Evolutionary conservation across 805 yeast species (phyloP).

Genomic region (Myxozyma kluyveri): DNA sequence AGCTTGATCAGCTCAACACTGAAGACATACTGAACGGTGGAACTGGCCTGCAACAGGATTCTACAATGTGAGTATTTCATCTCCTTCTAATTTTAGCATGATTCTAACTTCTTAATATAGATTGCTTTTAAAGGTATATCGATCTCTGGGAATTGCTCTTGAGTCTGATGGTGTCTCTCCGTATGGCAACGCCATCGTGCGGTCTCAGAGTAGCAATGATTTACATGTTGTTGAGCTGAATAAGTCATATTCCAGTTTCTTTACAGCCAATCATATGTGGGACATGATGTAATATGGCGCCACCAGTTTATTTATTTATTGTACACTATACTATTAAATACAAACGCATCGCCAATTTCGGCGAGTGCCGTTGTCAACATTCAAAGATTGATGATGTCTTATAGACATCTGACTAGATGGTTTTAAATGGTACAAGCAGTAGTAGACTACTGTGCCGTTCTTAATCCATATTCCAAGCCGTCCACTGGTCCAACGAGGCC

Average conservation of each 20-base stretch:
- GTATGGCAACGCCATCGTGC: constrained; percentile 21
- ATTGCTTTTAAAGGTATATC: constrained; percentile 24
- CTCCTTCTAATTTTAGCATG: too few species aligned
- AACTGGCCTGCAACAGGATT: constrained; percentile 25
- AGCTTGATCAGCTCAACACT: constrained; percentile 18
- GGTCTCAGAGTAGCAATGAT: constrained; percentile 27
- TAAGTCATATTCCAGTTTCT: constrained; percentile 59
- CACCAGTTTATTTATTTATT: neutral
- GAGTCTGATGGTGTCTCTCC: constrained; percentile 24
- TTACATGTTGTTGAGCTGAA: constrained; percentile 31
- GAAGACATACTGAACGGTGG: constrained; percentile 22
- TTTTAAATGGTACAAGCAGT: neutral
- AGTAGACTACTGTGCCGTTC: neutral
- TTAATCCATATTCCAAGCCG: constrained; percentile 20
- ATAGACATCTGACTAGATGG: too few species aligned
- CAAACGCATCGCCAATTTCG: too few species aligned
- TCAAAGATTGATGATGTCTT: too few species aligned
- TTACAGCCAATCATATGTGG: constrained; percentile 75
- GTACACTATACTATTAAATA: neutral
- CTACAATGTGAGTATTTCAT: constrained; percentile 19
- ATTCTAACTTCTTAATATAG: neutral
- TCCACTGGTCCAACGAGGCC: constrained; percentile 46
- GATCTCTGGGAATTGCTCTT: constrained; percentile 27
- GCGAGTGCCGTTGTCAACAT: too few species aligned
- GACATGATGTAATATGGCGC: constrained; percentile 47